phyloP scores from a whole-genome alignment of 1,284 basidiomycete genomes.

The Earliella scabrosa region DNA sequence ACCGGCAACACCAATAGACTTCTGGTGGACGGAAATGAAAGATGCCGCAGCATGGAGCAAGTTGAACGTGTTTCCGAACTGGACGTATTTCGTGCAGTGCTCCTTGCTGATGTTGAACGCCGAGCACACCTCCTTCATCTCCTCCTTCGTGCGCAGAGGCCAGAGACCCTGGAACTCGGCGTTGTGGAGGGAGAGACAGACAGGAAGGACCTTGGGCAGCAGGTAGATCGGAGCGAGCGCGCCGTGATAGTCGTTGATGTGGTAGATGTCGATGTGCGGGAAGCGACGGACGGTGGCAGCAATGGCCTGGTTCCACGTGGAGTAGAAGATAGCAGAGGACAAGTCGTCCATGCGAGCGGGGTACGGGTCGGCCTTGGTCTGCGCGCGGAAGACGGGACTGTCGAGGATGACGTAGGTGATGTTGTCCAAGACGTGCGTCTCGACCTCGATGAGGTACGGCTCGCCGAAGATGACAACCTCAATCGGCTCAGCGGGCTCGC shows the following conservation, averaged over 20 bases:
- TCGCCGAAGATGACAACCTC: slow-evolving; percentile 96
- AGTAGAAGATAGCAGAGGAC: slow-evolving; percentile 94
- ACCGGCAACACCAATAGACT: slow-evolving; percentile 90
- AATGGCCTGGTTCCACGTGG: slow-evolving; percentile 96
- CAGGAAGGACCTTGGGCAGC: slow-evolving; percentile 86
- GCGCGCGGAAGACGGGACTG: slow-evolving; percentile 92
- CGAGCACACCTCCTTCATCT: slow-evolving; percentile 96
- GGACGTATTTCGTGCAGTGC: slow-evolving; percentile 92
- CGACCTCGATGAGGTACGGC: slow-evolving; percentile 92
- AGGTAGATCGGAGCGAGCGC: slow-evolving; percentile 89
- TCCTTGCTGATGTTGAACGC: slow-evolving; percentile 97
- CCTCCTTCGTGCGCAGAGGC: slow-evolving; percentile 93
- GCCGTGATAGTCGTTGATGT: slow-evolving; percentile 92
- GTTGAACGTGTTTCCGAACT: slow-evolving; percentile 97
- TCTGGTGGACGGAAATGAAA: slow-evolving; percentile 91
- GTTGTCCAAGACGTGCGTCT: slow-evolving; percentile 90
- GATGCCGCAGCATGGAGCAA: slow-evolving; percentile 90
- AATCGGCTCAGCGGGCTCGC: slow-evolving; percentile 90
- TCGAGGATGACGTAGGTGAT: slow-evolving; percentile 93
- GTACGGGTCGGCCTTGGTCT: slow-evolving; percentile 93
- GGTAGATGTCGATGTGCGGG: slow-evolving; percentile 89
- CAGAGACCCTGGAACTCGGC: slow-evolving; percentile 96
- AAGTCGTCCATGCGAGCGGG: slow-evolving; percentile 96
- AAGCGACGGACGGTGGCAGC: slow-evolving; percentile 84
- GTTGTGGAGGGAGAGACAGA: slow-evolving; percentile 93